phyloP scores from a whole-genome alignment of 331 rosid genomes.

The Arachis monticola region DNA sequence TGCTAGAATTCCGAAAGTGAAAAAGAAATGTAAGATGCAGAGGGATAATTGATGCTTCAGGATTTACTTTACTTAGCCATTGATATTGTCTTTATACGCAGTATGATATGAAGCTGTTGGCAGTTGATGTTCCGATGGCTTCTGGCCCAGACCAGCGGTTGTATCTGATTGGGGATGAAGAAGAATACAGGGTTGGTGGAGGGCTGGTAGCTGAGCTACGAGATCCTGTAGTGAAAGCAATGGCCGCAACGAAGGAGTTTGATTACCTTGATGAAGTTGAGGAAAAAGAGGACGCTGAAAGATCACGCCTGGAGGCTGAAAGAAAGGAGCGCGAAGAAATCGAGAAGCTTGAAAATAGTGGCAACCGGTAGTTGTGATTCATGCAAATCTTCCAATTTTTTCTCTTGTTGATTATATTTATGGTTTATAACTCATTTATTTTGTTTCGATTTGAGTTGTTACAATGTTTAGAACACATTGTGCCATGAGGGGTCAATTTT shows the following conservation, averaged over 20 bases:
- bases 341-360: slow-evolving; percentile 81
- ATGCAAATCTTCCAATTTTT: slow-evolving; percentile 27
- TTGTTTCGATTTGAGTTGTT: slow-evolving; percentile 42
- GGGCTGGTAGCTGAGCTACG: slow-evolving; percentile 81
- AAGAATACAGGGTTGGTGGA: slow-evolving; percentile 87
- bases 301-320: slow-evolving; percentile 77
- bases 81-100: slow-evolving; percentile 45
- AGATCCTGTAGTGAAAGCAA: slow-evolving; percentile 91
- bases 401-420: slow-evolving; percentile 43
- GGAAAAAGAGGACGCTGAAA: slow-evolving; percentile 82
- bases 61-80: slow-evolving; percentile 31
- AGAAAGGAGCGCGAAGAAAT: slow-evolving; percentile 70
- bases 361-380: slow-evolving; percentile 38
- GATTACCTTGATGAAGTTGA: slow-evolving; percentile 83
- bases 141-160: slow-evolving; percentile 92
- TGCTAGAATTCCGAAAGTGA: slow-evolving; percentile 24
- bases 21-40: slow-evolving; percentile 15
- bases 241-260: slow-evolving; percentile 88
- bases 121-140: slow-evolving; percentile 93
- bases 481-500: slow-evolving; percentile 41
- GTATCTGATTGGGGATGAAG: slow-evolving; percentile 75
- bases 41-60: slow-evolving; percentile 2
- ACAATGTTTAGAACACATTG: slow-evolving; percentile 40
- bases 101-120: slow-evolving; percentile 90
- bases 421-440: slow-evolving; percentile 42